These are phyloP conservation scores for Pythium insidiosum DNA, from an alignment of 352 stramenopile genomes.

Conservation along the genomic window DNA sequence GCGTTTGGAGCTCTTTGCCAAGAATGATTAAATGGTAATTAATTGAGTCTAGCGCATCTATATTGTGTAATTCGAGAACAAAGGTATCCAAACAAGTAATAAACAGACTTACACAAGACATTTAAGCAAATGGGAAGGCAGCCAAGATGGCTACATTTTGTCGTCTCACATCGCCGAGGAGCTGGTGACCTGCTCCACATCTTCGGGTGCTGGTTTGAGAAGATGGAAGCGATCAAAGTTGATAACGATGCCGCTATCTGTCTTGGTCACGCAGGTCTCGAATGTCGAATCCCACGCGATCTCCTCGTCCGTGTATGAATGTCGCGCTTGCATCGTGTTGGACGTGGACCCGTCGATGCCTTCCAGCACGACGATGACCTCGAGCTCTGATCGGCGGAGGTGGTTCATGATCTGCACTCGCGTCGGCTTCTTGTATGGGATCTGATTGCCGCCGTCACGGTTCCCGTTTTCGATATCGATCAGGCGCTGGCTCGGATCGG, in stretches of 20 bases:
- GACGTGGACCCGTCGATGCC: slow-evolving; percentile 80
- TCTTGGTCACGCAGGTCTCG: slow-evolving; percentile 63
- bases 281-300: slow-evolving; percentile 80
- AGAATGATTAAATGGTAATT: neutral
- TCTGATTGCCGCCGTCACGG: slow-evolving; percentile 34
- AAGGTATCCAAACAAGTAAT: no score
- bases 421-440: slow-evolving; percentile 53
- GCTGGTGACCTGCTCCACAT: slow-evolving; percentile 21
- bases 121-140: neutral
- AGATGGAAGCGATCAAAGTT: slow-evolving; percentile 83
- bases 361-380: slow-evolving; percentile 77
- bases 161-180: slow-evolving; percentile 10
- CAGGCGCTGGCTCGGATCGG: slow-evolving; percentile 59
- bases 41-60: slow-evolving; percentile 2
- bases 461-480: slow-evolving; percentile 84
- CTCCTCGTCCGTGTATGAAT: slow-evolving; percentile 77
- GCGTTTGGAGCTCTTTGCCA: neutral
- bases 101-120: neutral
- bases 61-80: neutral
- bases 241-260: slow-evolving; percentile 40
- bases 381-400: slow-evolving; percentile 52
- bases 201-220: slow-evolving; percentile 52
- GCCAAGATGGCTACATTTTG: neutral
- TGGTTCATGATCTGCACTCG: slow-evolving; percentile 67
- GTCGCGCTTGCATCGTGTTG: slow-evolving; percentile 82